Evolutionary conservation across 805 yeast genomes (phyloP).

Genomic region (Myxozyma neglecta): DNA sequence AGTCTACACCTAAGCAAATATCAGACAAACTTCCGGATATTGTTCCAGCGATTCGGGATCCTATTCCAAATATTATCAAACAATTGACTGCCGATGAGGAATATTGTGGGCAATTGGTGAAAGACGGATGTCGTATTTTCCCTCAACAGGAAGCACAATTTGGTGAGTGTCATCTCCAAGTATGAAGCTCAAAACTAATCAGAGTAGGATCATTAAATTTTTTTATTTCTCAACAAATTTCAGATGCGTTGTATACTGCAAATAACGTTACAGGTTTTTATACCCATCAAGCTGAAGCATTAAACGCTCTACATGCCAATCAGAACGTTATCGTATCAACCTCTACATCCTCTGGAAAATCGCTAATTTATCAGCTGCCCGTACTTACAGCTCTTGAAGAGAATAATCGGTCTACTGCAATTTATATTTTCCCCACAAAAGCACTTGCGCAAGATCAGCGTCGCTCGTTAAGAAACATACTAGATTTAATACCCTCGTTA

Average conservation of each 20-base stretch:
- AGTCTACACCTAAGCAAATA: neutral
- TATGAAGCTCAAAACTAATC: neutral
- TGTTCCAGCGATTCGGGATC: conserved; percentile 42
- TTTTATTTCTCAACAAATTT: conserved; percentile 53
- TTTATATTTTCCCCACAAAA: conserved; percentile 93
- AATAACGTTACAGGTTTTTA: conserved; percentile 59
- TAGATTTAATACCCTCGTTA: conserved; percentile 51
- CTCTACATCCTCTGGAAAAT: conserved; percentile 94
- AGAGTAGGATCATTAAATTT: conserved; percentile 43
- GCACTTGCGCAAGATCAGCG: conserved; percentile 97
- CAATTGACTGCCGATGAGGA: conserved; percentile 49
- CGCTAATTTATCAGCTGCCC: conserved; percentile 87
- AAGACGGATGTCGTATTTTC: conserved; percentile 47
- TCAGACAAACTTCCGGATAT: conserved; percentile 7
- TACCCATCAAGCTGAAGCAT: conserved; percentile 79
- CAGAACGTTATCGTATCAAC: conserved; percentile 86
- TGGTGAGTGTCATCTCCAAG: conserved; percentile 11
- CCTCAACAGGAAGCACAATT: conserved; percentile 50
- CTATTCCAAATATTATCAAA: conserved; percentile 52
- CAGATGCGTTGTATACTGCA: conserved; percentile 51
- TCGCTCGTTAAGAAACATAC: conserved; percentile 64
- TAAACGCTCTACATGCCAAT: conserved; percentile 53
- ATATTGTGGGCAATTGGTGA: conserved; percentile 65
- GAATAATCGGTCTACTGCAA: conserved; percentile 56
- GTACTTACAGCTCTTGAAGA: conserved; percentile 55